These are phyloP conservation scores for Rhizopogon roseolus DNA, from an alignment of 768 basidiomycete genomes.

Conservation along the genomic window DNA sequence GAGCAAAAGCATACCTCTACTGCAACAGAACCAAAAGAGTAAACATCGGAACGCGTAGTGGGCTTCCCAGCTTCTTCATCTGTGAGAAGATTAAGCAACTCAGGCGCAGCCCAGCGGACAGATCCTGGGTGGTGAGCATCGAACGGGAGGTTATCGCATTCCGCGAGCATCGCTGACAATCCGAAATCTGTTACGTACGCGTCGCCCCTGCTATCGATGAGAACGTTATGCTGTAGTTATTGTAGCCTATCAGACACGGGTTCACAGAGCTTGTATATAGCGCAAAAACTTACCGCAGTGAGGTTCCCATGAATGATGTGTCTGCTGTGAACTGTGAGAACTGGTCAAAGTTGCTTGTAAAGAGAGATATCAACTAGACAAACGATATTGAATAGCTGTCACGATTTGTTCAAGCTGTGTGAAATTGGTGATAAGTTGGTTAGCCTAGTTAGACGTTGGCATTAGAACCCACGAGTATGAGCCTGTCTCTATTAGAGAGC, in stretches of 20 bases:
- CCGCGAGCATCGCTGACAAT: constrained; percentile 1
- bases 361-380: background rate
- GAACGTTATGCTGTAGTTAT: constrained; percentile 4
- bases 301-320: constrained; percentile 6
- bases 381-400: constrained; percentile 4
- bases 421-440: background rate
- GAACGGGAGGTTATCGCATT: background rate
- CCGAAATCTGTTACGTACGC: constrained; percentile 4
- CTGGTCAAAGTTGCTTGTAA: background rate
- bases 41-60: background rate
- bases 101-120: constrained; percentile 7
- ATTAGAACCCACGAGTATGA: constrained; percentile 11
- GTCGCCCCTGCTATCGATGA: background rate
- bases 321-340: constrained; percentile 2
- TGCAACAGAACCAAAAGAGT: constrained; percentile 4
- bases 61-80: background rate
- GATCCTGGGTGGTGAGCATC: background rate
- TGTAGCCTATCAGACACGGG: background rate
- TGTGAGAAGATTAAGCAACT: background rate
- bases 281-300: background rate
- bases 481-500: constrained; percentile 4
- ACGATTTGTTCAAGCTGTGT: constrained; percentile 1
- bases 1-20: background rate
- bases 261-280: background rate
- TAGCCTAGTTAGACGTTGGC: background rate